Evolutionary conservation across 2,329 filamentous ascomycete species (phyloP).

Genomic region (Endothia cerciana): DNA sequence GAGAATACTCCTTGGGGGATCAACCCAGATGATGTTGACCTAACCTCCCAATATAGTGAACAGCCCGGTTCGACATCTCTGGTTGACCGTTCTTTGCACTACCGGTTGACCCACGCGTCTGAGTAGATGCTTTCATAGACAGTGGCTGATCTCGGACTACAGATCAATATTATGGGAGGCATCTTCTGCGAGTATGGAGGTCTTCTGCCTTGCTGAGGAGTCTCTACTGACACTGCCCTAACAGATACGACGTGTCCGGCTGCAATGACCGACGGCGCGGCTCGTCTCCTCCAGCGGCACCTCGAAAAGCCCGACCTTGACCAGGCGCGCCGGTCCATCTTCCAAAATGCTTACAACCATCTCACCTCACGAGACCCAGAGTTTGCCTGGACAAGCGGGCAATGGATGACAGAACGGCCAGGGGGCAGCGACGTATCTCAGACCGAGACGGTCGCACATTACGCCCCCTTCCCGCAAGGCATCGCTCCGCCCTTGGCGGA

Average conservation of each 20-base stretch:
- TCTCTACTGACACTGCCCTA: background rate
- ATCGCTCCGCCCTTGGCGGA: constrained; percentile 34
- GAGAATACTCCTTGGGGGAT: no score
- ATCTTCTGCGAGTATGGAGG: constrained; percentile 52
- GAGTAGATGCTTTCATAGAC: constrained; percentile 41
- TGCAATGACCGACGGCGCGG: constrained; percentile 69
- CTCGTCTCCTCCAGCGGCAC: constrained; percentile 52
- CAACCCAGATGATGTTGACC: background rate
- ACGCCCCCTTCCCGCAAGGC: constrained; percentile 33
- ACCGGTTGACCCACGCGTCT: no score
- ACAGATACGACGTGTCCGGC: constrained; percentile 63
- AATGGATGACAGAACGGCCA: constrained; percentile 77
- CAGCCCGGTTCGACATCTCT: background rate
- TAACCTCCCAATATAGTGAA: background rate
- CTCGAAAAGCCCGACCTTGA: constrained; percentile 38
- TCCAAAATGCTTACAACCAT: constrained; percentile 56
- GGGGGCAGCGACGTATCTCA: constrained; percentile 72
- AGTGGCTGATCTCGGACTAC: background rate
- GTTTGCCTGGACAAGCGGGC: constrained; percentile 70
- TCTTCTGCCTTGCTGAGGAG: background rate
- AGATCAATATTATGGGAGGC: constrained; percentile 53
- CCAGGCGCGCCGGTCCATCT: constrained; percentile 44
- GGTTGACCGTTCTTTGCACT: background rate
- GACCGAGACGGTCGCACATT: constrained; percentile 65
- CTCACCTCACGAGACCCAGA: constrained; percentile 56